A percentile compares a stretch with the other conserved stretches of the same genome.
Evolutionary conservation across 2,329 filamentous ascomycete genomes (phyloP).

Genomic region (Calonectria pteridis): DNA sequence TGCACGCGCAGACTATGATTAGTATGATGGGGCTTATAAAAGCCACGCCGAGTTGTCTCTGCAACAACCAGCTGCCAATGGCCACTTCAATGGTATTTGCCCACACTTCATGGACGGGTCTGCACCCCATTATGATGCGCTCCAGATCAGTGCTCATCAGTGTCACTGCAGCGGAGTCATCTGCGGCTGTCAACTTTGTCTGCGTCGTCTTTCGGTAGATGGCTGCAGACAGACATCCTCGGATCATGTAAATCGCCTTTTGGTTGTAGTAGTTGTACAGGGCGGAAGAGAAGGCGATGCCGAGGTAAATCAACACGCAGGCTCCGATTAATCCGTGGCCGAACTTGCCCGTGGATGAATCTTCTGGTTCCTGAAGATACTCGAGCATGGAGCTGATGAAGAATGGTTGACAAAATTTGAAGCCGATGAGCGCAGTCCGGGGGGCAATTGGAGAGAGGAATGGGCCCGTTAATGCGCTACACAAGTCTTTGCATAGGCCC

Average conservation of each 20-base stretch:
- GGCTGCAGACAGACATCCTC: conserved; percentile 49
- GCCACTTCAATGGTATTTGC: conserved; percentile 55
- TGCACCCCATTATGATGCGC: conserved; percentile 51
- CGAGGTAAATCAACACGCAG: conserved; percentile 53
- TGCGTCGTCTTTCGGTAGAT: conserved; percentile 51
- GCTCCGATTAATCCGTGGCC: conserved; percentile 60
- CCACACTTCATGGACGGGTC: conserved; percentile 56
- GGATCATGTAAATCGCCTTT: conserved; percentile 48
- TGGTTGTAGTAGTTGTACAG: conserved; percentile 56
- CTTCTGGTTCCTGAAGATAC: conserved; percentile 47
- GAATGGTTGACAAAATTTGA: conserved; percentile 58
- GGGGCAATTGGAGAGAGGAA: conserved; percentile 53
- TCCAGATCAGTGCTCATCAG: conserved; percentile 64
- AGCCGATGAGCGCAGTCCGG: conserved; percentile 53
- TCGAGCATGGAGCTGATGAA: conserved; percentile 54
- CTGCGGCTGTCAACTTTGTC: conserved; percentile 47
- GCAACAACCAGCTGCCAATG: conserved; percentile 61
- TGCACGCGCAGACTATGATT: conserved; percentile 46
- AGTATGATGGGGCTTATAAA: conserved; percentile 62
- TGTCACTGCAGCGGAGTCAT: conserved; percentile 57
- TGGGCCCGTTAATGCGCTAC: conserved; percentile 46
- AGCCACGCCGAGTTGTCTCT: conserved; percentile 59
- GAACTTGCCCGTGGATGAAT: conserved; percentile 32
- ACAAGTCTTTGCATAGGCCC: conserved; percentile 48
- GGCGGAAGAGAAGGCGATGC: conserved; percentile 54